Percentiles rank a stretch among this genome's conserved stretches.
Evolutionary conservation across 148 eudicot species (phyloP).

Genomic region (Chenopodium suecicum): DNA sequence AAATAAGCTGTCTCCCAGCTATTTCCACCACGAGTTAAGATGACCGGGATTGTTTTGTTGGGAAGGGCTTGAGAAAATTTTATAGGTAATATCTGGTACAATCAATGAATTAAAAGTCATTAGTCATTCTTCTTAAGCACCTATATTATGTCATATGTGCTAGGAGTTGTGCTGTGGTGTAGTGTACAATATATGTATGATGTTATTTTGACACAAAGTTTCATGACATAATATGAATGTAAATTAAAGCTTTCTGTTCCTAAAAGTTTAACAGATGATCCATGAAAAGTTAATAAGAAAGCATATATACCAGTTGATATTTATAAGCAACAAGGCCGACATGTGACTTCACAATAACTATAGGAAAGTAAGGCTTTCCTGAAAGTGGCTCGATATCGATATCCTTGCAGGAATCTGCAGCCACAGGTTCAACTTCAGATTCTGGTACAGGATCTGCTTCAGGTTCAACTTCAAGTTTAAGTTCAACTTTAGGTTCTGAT

Average conservation of each 20-base stretch:
- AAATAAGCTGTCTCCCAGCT: conserved; percentile 38
- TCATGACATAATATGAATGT: not conserved
- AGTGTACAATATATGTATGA: not conserved
- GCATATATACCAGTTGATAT: conserved; percentile 20
- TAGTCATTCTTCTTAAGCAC: not conserved
- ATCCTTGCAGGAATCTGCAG: not conserved
- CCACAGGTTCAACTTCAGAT: not conserved
- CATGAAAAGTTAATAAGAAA: not conserved
- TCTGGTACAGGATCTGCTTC: not conserved
- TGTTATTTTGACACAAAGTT: not conserved
- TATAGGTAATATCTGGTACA: conserved; percentile 27
- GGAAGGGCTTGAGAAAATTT: conserved; percentile 32
- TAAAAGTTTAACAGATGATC: not conserved
- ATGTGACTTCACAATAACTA: conserved; percentile 14
- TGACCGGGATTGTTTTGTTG: conserved; percentile 22
- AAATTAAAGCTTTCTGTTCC: not conserved
- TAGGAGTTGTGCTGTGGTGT: not conserved
- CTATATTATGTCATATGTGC: too few relatives aligned
- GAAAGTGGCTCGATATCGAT: conserved; percentile 32
- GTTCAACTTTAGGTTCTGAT: not conserved
- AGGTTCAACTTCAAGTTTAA: not conserved
- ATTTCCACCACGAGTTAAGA: conserved; percentile 31
- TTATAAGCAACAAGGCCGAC: not conserved
- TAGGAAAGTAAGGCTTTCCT: conserved; percentile 25
- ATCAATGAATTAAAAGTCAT: not conserved